Percentiles rank a stretch among this genome's conserved stretches.
Evolutionary conservation across 2,329 filamentous ascomycete species (phyloP).

Genomic region (Cladosporium sp.): DNA sequence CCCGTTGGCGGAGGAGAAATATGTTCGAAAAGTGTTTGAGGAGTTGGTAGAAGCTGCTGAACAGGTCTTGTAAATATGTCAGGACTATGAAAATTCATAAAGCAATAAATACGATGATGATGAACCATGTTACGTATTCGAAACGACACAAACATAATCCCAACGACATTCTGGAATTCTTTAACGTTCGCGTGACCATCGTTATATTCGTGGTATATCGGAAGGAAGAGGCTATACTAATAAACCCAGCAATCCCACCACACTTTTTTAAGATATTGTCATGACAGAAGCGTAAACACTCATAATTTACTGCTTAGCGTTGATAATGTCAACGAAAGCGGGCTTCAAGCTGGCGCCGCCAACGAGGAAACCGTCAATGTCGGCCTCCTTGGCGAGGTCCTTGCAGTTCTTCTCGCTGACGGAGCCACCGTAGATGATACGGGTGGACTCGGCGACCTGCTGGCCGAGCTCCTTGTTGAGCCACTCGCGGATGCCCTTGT

Average conservation of each 20-base stretch:
- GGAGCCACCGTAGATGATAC: constrained; percentile 94
- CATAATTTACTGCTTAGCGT: constrained; percentile 49
- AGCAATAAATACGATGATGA: neutral
- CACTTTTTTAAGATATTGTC: constrained; percentile 10
- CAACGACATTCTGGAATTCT: constrained; percentile 55
- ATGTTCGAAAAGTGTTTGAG: constrained; percentile 73
- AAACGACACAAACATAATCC: constrained; percentile 25
- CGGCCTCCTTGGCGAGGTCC: constrained; percentile 85
- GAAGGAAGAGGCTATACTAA: neutral
- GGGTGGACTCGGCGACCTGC: constrained; percentile 79
- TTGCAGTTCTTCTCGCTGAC: constrained; percentile 98
- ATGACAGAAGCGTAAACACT: constrained; percentile 9
- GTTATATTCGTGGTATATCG: constrained; percentile 20
- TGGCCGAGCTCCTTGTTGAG: constrained; percentile 72
- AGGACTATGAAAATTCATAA: neutral
- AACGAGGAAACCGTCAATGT: constrained; percentile 98
- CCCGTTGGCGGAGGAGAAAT: constrained; percentile 68
- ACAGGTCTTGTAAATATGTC: constrained; percentile 45
- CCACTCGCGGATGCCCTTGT: constrained; percentile 89
- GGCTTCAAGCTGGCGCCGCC: constrained; percentile 97
- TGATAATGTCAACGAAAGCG: constrained; percentile 77
- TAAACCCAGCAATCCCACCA: constrained; percentile 9
- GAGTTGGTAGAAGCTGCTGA: constrained; percentile 68
- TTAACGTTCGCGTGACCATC: constrained; percentile 14
- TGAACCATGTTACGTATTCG: neutral